Conservation (phyloP, 2,329 filamentous ascomycete genomes). For the Xylaria sp. region DNA sequence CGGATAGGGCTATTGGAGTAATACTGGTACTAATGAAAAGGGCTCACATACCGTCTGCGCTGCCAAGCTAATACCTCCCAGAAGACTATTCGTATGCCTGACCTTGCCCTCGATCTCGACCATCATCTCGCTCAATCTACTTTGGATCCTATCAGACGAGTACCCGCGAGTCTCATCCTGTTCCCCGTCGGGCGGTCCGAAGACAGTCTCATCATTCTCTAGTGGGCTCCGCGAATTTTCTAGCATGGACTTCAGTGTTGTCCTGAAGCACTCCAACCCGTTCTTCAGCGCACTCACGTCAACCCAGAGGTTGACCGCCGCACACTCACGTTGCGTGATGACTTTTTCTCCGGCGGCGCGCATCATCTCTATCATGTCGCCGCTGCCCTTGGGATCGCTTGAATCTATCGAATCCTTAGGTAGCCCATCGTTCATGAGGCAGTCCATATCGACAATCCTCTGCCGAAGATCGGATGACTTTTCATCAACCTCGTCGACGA, state of each 20-base stretch:
- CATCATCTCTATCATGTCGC: not conserved
- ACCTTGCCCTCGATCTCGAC: conserved; percentile 38
- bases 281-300: conserved; percentile 38
- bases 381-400: not conserved
- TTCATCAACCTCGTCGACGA: conserved; percentile 29
- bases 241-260: conserved; percentile 30
- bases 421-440: too few species aligned
- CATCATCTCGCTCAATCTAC: conserved; percentile 36
- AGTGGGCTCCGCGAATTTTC: conserved; percentile 12
- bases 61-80: conserved; percentile 36
- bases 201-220: not conserved
- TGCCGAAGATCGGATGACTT: conserved; percentile 25
- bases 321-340: conserved; percentile 36
- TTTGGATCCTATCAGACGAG: conserved; percentile 25
- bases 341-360: too few species aligned
- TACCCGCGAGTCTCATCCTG: not conserved
- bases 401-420: not conserved
- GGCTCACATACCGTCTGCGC: conserved; percentile 38
- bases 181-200: not conserved
- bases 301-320: conserved; percentile 37
- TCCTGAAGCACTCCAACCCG: conserved; percentile 35
- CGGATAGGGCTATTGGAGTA: not conserved
- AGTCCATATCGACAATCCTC: too few species aligned
- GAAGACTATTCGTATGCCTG: conserved; percentile 26
- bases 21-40: not conserved